Percentiles rank a stretch among this genome's conserved stretches.
Evolutionary conservation across 352 stramenopile species (phyloP).

Genomic region (Pythium sukuiense): DNA sequence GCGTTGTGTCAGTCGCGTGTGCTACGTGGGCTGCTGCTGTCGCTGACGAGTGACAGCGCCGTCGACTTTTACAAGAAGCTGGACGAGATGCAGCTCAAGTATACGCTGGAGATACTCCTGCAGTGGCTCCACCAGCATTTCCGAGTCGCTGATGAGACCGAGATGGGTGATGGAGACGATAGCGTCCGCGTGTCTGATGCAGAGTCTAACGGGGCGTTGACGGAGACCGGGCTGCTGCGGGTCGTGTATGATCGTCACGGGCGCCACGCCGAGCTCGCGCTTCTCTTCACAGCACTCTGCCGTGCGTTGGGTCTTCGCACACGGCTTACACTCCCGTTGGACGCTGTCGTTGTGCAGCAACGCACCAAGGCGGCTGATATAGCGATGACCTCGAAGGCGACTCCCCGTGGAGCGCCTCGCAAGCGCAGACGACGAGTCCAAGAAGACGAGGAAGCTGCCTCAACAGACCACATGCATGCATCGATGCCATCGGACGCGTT

Average conservation of each 20-base stretch:
- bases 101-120: constrained; percentile 63
- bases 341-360: constrained; percentile 51
- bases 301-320: constrained; percentile 50
- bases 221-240: constrained; percentile 48
- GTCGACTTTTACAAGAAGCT: constrained; percentile 50
- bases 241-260: constrained; percentile 53
- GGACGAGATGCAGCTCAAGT: constrained; percentile 38
- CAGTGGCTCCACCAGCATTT: constrained; percentile 70
- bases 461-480: not conserved
- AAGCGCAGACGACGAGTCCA: constrained; percentile 9
- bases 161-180: constrained; percentile 3
- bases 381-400: not conserved
- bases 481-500: constrained; percentile 6
- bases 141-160: constrained; percentile 21
- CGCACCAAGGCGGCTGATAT: constrained; percentile 44
- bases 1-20: constrained; percentile 40
- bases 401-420: not conserved
- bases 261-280: constrained; percentile 42
- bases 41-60: constrained; percentile 40
- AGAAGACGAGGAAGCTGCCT: not conserved
- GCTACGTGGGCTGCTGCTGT: constrained; percentile 60
- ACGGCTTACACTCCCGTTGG: constrained; percentile 45
- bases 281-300: constrained; percentile 70
- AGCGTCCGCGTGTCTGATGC: too few species aligned
- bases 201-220: constrained; percentile 26